Evolutionary conservation across 257 asterid genomes (phyloP).

Genomic region (Fraxinus anomala): DNA sequence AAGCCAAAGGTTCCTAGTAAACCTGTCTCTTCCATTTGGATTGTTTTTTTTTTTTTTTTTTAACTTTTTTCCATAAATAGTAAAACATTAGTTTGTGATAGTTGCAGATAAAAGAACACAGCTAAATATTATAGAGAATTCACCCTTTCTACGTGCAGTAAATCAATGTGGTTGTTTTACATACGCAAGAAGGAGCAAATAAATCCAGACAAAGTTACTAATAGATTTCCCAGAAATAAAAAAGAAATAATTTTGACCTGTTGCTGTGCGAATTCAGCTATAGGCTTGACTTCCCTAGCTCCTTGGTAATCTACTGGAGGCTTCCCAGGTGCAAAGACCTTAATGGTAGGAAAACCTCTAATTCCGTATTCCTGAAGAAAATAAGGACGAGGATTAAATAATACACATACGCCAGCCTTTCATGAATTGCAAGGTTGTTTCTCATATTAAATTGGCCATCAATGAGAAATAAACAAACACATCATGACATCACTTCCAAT

Average conservation of each 20-base stretch:
- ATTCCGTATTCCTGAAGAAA: constrained; percentile 80
- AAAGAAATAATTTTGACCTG: constrained; percentile 49
- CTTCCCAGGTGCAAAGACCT: constrained; percentile 91
- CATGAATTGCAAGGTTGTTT: neutral
- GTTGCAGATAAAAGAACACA: constrained; percentile 11
- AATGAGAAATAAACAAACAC: neutral
- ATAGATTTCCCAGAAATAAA: neutral
- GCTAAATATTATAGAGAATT: neutral
- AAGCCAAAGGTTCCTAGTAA: constrained; percentile 18
- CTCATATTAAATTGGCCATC: neutral
- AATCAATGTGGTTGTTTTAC: neutral
- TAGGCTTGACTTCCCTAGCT: constrained; percentile 86
- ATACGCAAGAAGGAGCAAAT: neutral
- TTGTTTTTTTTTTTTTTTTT: neutral
- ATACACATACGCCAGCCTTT: neutral
- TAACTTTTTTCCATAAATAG: constrained; percentile 6
- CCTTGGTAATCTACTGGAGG: constrained; percentile 87
- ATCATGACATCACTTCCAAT: neutral
- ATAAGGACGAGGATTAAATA: constrained; percentile 8
- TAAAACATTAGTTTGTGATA: neutral
- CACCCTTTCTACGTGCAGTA: neutral
- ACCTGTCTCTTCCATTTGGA: constrained; percentile 1
- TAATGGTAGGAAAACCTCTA: constrained; percentile 90
- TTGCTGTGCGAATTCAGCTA: constrained; percentile 65
- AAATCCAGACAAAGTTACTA: neutral